Evolutionary conservation across 441 rosid genomes (phyloP).

Genomic region (Erodium moschatum): DNA sequence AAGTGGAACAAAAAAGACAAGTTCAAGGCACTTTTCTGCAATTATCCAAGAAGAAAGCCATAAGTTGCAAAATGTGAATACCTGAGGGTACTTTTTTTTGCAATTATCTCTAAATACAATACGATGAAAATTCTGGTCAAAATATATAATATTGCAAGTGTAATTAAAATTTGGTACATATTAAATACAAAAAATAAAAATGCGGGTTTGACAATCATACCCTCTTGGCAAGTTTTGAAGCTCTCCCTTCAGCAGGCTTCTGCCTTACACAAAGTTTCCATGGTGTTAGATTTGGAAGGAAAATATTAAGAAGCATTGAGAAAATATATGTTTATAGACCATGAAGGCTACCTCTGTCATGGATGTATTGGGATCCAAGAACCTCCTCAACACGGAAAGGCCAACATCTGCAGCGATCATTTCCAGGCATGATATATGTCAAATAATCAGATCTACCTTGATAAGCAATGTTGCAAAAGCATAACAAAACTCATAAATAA

Average conservation of each 20-base stretch:
- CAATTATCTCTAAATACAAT: not conserved
- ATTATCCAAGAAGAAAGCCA: too few species aligned
- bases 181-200: constrained; percentile 5
- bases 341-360: constrained; percentile 45
- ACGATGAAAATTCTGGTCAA: not conserved
- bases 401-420: constrained; percentile 69
- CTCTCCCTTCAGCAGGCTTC: constrained; percentile 67
- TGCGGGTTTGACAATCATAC: constrained; percentile 36
- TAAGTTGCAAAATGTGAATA: too few species aligned
- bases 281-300: constrained; percentile 32
- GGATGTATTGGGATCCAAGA: constrained; percentile 49
- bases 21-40: too few species aligned
- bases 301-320: constrained; percentile 19
- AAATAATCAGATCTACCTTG: constrained; percentile 1
- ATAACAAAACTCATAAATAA: constrained; percentile 3
- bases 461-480: not conserved
- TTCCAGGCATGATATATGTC: constrained; percentile 11
- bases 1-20: too few species aligned
- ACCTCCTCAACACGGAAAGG: constrained; percentile 75
- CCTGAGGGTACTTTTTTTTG: too few species aligned
- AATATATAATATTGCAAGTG: constrained; percentile 2
- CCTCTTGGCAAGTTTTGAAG: constrained; percentile 85
- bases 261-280: constrained; percentile 49
- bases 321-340: constrained; percentile 13
- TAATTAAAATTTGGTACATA: constrained; percentile 13